A percentile compares a stretch with the other conserved stretches of the same genome.
phyloP scores from a whole-genome alignment of 2,329 filamentous ascomycete species.

The Ophiostoma himal-ulmi region DNA sequence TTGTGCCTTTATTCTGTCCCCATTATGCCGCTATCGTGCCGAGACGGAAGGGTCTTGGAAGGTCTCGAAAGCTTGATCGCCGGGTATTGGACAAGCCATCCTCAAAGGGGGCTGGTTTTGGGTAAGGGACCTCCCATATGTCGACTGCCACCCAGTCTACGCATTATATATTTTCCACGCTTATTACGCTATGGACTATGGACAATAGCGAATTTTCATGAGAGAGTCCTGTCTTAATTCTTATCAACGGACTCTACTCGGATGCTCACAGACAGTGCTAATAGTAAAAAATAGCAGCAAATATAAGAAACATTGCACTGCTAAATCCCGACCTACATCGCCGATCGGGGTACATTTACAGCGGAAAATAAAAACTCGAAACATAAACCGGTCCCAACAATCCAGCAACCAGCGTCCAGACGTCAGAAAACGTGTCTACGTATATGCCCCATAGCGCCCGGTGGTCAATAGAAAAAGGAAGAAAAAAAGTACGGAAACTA shows the following conservation, averaged over 20 bases:
- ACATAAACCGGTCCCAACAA: neutral
- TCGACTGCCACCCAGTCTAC: neutral
- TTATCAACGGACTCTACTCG: neutral
- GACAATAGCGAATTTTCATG: too few species aligned
- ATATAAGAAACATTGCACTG: neutral
- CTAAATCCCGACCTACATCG: neutral
- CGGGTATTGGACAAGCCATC: neutral
- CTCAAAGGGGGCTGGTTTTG: neutral
- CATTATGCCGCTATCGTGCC: neutral
- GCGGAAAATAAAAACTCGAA: neutral
- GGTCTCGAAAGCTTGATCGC: constrained; percentile 9
- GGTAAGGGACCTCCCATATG: neutral
- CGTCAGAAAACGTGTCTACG: neutral
- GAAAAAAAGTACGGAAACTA: neutral
- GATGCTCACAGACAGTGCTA: too few species aligned
- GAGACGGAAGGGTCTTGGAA: neutral
- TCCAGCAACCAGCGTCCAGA: neutral
- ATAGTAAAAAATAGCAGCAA: neutral
- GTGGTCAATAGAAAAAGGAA: neutral
- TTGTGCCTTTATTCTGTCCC: too few species aligned
- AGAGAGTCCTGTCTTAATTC: too few species aligned
- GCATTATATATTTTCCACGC: neutral
- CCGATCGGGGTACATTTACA: neutral
- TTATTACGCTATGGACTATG: neutral
- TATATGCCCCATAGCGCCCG: neutral